Base-by-base conservation (phyloP, 179 eudicot species). In the Amaranthus tricolor region DNA sequence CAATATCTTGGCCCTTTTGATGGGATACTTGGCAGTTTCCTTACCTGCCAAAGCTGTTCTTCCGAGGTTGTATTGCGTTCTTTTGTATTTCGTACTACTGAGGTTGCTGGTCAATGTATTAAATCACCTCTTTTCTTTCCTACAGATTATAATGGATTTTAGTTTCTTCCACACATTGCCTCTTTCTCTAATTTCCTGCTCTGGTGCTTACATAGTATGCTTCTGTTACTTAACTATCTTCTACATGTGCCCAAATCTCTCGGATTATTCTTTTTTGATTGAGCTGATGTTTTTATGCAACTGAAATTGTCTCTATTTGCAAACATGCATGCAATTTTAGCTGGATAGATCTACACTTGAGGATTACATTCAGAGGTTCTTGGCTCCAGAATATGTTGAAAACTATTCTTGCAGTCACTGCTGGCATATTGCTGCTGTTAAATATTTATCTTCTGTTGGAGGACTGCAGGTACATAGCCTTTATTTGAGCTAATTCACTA, bases 91-190 rank as follows among this genome's bases (percentile, higher is more conserved):
- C 69, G 45, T 61, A 6, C 60, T 17, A 70, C 50, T 77, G 59
- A 57, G 62, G 50, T 11, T 45, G 54, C 45, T 53, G n/a, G 47
- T 56, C 43, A 62, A 7, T 76, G 44, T 62, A 77, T 43, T 73
- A 57, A 73, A 62, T 56, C 45, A 69, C 13, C 72, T 48, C 19
- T 70, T 16, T 63, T 53, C 17, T 54, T 62, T 45, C 63, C 69
- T 89, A 82, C 93, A 94, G 98, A 90, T 94, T 77, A 80, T 96
- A 70, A 80, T 90, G 82, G 96, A 94, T 85, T 94, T 84, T 85
- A 87, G 86, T 72, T 80, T 81, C 76, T 94, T 92, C 70, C 91
- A 89, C 70, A 89, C 88, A 83, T 87, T 94, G 87, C 89, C 89
- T 71, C 88, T 94, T 59, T 84, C 92, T 53, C 87, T 86, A 15